Evolutionary conservation across 345 rosid genomes (phyloP), one percentile per base, ranked within the genome.

Genomic region (Acer negundo): DNA sequence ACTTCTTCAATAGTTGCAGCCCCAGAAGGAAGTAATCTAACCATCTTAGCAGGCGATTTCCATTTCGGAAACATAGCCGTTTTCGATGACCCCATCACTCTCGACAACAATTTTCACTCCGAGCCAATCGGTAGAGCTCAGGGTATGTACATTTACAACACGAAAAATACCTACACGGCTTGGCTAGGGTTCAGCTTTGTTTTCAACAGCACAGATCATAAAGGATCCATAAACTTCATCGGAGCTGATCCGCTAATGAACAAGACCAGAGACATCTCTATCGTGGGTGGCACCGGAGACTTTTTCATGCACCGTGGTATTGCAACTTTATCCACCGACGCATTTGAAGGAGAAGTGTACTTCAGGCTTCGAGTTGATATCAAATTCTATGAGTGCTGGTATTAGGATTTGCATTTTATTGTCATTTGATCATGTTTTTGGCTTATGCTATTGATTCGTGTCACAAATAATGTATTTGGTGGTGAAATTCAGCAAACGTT

Each of bases 371-470:
- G 56, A 4, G 78, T 77, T 23, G 87, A 88, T 70, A 76, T 87
- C 67, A 85, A 88, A 62, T 86, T 88, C 26, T 85, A 86, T 46
- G 88, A 86, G 1, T 87, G 90, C 67, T 86, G 88, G 88, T 87
- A 76, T 19, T 58, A 58, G 62, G 77, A 35, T 35, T 35, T 35
- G 35, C 12, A 11, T 8, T 42, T 2, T 53, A 35, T 5, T 53
- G 49, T 51, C 63, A 59, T 59, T 20, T 59, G 26, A 20, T 59
- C 26, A 8, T 8, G 7, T 53, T 53, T 53, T 53, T 7, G 20
- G n/a, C 0, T 22, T 22, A 7, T 10, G n/a, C 4, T 26, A 9
- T 10, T 26, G 5, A 13, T 23, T 3, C 3, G 40, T 63, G 42
- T 16, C 58, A 4, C 17, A 15, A 63, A 13, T 63, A 12, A 26